These are phyloP conservation scores for Leccinum disarticulatum DNA, from an alignment of 768 basidiomycete genomes.

Conservation along the genomic window DNA sequence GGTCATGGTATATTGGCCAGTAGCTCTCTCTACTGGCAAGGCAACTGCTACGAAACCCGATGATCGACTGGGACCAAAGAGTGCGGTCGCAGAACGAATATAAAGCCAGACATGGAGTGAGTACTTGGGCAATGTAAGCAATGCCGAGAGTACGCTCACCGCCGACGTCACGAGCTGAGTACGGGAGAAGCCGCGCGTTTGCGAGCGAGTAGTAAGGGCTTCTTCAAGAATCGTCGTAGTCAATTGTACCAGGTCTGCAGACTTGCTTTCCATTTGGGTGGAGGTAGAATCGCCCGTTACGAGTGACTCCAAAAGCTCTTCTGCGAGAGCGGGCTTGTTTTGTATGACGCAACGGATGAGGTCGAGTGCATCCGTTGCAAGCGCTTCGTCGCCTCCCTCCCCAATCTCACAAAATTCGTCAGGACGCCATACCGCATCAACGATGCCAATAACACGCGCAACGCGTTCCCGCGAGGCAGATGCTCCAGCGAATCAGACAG, in stretches of 20 bases:
- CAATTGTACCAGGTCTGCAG: slow-evolving; percentile 75
- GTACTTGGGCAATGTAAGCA: slow-evolving; percentile 70
- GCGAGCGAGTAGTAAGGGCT: slow-evolving; percentile 58
- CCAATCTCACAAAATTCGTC: too few species aligned
- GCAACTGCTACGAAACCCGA: slow-evolving; percentile 61
- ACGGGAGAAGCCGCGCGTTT: slow-evolving; percentile 43
- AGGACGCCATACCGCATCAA: too few species aligned
- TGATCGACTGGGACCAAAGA: slow-evolving; percentile 65
- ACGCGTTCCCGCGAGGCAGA: too few species aligned
- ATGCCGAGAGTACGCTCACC: slow-evolving; percentile 75
- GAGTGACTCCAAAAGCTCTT: slow-evolving; percentile 64
- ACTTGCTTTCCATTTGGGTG: slow-evolving; percentile 49
- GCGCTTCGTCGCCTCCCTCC: slow-evolving; percentile 56
- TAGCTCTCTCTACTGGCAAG: slow-evolving; percentile 67
- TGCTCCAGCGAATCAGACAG: too few species aligned
- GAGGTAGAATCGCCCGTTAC: slow-evolving; percentile 36
- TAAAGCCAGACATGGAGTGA: slow-evolving; percentile 89
- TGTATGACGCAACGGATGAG: slow-evolving; percentile 77
- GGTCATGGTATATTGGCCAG: slow-evolving; percentile 81
- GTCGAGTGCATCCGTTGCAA: slow-evolving; percentile 74
- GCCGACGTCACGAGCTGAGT: slow-evolving; percentile 74
- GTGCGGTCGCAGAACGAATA: slow-evolving; percentile 71
- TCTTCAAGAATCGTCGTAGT: slow-evolving; percentile 82
- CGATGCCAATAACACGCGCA: too few species aligned
- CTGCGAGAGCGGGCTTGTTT: slow-evolving; percentile 63